A percentile compares a stretch with the other conserved stretches of the same genome.
These are phyloP conservation scores for Leccinum subrobustum DNA, from an alignment of 1,284 basidiomycete genomes.

Conservation along the genomic window DNA sequence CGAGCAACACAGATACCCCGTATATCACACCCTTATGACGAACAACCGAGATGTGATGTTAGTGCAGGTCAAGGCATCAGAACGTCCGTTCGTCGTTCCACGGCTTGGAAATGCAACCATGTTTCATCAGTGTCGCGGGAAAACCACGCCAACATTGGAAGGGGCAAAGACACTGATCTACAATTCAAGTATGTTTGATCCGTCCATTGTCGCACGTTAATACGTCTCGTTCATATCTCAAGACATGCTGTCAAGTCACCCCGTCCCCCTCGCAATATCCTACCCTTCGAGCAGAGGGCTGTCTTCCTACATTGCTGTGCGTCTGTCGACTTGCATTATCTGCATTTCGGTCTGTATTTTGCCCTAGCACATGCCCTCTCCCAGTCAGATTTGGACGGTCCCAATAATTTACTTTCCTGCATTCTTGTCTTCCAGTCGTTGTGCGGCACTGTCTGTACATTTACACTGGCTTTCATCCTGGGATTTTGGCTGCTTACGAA, in stretches of 20 bases:
- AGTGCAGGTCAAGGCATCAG: too few relatives aligned
- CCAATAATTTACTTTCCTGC: constrained; percentile 30
- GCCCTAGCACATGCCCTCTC: constrained; percentile 20
- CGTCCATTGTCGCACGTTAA: constrained; percentile 12
- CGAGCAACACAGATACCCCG: too few relatives aligned
- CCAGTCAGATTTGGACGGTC: constrained; percentile 31
- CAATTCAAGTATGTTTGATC: constrained; percentile 54
- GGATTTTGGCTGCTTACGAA: constrained; percentile 32
- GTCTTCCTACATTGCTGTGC: constrained; percentile 31
- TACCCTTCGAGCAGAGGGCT: constrained; percentile 17
- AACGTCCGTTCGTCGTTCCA: too few relatives aligned
- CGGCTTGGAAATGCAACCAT: too few relatives aligned
- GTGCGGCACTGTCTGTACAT: constrained; percentile 32
- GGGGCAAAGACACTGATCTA: constrained; percentile 90
- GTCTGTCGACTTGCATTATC: constrained; percentile 37
- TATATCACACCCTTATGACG: too few relatives aligned
- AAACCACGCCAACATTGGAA: constrained; percentile 40
- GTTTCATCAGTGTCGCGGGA: too few relatives aligned
- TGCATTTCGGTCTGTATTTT: constrained; percentile 32
- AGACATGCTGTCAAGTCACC: constrained; percentile 25
- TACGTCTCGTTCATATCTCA: constrained; percentile 13
- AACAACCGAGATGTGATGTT: too few relatives aligned
- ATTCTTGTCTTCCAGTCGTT: constrained; percentile 23
- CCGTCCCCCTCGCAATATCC: constrained; percentile 30
- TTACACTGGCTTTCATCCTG: constrained; percentile 23